Evolutionary conservation across 2,329 filamentous ascomycete species (phyloP).

Genomic region (Neonectria sp.): DNA sequence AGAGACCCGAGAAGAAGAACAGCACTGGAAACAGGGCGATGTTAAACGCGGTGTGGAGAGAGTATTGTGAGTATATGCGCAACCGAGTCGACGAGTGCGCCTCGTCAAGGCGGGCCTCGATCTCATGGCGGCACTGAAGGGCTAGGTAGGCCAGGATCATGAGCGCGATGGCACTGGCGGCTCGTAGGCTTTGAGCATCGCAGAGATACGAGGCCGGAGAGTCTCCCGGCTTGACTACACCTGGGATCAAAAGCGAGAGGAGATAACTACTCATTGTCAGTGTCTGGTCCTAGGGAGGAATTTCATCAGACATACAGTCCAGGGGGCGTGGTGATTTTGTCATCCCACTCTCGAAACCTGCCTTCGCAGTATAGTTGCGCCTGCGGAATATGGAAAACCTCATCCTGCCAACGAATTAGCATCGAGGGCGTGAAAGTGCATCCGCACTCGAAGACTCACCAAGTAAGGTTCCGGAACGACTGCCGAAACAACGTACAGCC

Average conservation of each 20-base stretch:
- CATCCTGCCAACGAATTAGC: slow-evolving; percentile 72
- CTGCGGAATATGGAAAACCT: slow-evolving; percentile 92
- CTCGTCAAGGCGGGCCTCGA: slow-evolving; percentile 61
- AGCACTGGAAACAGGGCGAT: slow-evolving; percentile 88
- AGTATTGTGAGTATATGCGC: slow-evolving; percentile 55
- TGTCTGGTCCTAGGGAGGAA: background rate
- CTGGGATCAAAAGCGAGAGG: slow-evolving; percentile 55
- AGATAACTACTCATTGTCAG: slow-evolving; percentile 58
- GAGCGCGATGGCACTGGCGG: slow-evolving; percentile 62
- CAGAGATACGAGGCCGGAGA: slow-evolving; percentile 44
- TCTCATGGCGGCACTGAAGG: slow-evolving; percentile 66
- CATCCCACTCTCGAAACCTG: slow-evolving; percentile 86
- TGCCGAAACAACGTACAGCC: slow-evolving; percentile 45
- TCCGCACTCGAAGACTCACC: slow-evolving; percentile 51
- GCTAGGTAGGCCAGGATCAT: slow-evolving; percentile 61
- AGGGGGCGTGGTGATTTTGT: slow-evolving; percentile 97
- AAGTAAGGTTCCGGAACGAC: slow-evolving; percentile 69
- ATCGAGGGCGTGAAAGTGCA: background rate
- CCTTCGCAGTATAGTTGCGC: slow-evolving; percentile 88
- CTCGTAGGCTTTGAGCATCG: slow-evolving; percentile 58
- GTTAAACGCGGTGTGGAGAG: slow-evolving; percentile 79
- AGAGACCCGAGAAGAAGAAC: slow-evolving; percentile 96
- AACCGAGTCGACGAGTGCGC: slow-evolving; percentile 37
- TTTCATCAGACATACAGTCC: slow-evolving; percentile 72
- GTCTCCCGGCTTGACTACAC: slow-evolving; percentile 31